Evolutionary conservation across 306 rosid genomes (phyloP), one percentile per base, ranked within the genome.

Genomic region (Quercus ilex): DNA sequence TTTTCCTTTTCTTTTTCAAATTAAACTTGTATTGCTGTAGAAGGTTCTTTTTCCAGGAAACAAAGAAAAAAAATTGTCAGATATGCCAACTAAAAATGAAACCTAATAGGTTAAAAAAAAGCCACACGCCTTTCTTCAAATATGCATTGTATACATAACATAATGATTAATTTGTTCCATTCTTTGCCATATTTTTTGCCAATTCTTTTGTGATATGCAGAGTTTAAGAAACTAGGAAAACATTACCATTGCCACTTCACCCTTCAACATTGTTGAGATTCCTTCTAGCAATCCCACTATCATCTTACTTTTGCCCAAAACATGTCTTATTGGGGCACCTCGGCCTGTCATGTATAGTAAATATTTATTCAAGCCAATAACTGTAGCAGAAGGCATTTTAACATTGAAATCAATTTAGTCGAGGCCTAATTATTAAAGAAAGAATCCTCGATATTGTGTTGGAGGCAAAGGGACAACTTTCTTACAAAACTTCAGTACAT

Each of bases 281-380:
- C 97, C 99, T 88, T 96, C 98, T 26, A 93, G 91, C 84, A 96
- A 89, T 65, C 98, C 98, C 84, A 96, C 82, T 59, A 96, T 38
- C 87, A 96, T 88, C 89, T 90, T 93, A 91, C 94, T 91, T 86
- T 90, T 93, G 21, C 98, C 99, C 90, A 93, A 85, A 82, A 96
- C 89, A 71, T 89, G 87, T 82, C 97, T 87, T 55, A 87, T 79
- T 0, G 97, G 99, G 10, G 28, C 79, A 17, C 94, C 98, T 84
- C 83, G 93, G 69, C 98, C 99, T 93, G 87, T 85, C 77, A 59
- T 60, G 55, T 77, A 78, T 76, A 58, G 25, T 52, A 33, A 68
- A 75, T n/a, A 1, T n/a, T 64, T 41, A 41, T 64, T 72, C 30
- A 83, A 80, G 74, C 59, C 81, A 75, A 69, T 76, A 23, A 75